These are phyloP conservation scores for Ceriops zippeliana DNA, from an alignment of 345 rosid genomes.

Conservation along the genomic window DNA sequence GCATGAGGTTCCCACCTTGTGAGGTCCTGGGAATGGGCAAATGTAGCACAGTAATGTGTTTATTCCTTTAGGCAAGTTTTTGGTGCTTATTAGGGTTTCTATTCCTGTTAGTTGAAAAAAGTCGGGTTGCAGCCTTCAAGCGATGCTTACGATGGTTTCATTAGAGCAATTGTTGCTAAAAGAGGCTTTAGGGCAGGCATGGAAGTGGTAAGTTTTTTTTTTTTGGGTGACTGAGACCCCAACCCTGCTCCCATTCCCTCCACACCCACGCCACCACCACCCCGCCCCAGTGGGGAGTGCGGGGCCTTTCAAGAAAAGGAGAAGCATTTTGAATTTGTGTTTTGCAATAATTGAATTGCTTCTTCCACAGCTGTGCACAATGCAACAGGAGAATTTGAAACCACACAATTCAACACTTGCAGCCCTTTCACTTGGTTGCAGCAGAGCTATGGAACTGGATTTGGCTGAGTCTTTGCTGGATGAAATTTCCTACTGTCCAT, in stretches of 20 bases:
- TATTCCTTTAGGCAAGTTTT: background rate
- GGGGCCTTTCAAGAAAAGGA: background rate
- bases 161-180: constrained; percentile 53
- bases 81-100: constrained; percentile 1
- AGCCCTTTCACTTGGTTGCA: constrained; percentile 54
- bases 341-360: background rate
- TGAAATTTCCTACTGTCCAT: constrained; percentile 42
- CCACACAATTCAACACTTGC: constrained; percentile 65
- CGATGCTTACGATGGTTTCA: constrained; percentile 55
- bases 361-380: constrained; percentile 54
- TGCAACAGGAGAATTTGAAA: constrained; percentile 63
- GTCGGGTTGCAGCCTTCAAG: constrained; percentile 69
- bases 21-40: too few species aligned
- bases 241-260: background rate
- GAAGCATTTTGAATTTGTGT: background rate
- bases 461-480: constrained; percentile 68
- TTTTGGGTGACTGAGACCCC: background rate
- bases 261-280: background rate
- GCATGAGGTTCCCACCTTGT: too few species aligned
- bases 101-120: constrained; percentile 60
- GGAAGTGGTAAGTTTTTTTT: constrained; percentile 45
- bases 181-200: constrained; percentile 50
- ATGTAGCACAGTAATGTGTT: too few species aligned
- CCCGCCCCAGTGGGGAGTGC: background rate
- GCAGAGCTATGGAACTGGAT: constrained; percentile 65